phyloP scores from a whole-genome alignment of 2,329 filamentous ascomycete species.

The Aspergillus terreus region DNA sequence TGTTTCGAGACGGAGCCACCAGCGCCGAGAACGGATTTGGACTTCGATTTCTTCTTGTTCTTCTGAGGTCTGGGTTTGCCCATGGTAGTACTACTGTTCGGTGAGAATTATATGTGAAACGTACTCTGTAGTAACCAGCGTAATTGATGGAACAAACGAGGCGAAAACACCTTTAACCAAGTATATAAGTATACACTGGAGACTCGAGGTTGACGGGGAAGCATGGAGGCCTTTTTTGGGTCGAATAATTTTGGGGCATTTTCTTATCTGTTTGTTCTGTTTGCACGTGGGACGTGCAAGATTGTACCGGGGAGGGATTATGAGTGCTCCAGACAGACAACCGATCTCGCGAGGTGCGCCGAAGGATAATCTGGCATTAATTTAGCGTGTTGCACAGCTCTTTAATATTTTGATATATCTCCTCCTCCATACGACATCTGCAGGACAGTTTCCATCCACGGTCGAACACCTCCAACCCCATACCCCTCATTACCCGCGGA shows the following conservation, averaged over 20 bases:
- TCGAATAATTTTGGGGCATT: conserved; percentile 26
- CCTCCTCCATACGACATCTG: not conserved
- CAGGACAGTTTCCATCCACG: not conserved
- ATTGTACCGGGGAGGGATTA: conserved; percentile 11
- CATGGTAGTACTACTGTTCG: conserved; percentile 35
- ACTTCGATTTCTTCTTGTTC: conserved; percentile 40
- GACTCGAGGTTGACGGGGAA: conserved; percentile 9
- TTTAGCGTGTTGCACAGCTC: not conserved
- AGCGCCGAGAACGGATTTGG: conserved; percentile 43
- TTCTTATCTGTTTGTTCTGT: conserved; percentile 37
- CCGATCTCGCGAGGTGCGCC: not conserved
- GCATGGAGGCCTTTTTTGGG: conserved; percentile 14
- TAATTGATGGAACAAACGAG: not conserved
- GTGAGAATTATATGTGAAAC: conserved; percentile 4
- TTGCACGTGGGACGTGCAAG: conserved; percentile 37
- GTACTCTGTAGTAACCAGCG: conserved; percentile 4
- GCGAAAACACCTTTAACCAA: not conserved
- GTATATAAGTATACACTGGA: not conserved
- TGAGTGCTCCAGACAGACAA: not conserved
- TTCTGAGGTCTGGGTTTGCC: conserved; percentile 50
- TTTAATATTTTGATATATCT: not conserved
- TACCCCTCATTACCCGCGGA: conserved; percentile 28
- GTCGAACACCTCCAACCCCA: conserved; percentile 4
- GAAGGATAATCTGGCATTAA: not conserved
- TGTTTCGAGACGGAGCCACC: conserved; percentile 38